Conservation (phyloP, 352 stramenopile species). For the Bremia lactucae region DNA sequence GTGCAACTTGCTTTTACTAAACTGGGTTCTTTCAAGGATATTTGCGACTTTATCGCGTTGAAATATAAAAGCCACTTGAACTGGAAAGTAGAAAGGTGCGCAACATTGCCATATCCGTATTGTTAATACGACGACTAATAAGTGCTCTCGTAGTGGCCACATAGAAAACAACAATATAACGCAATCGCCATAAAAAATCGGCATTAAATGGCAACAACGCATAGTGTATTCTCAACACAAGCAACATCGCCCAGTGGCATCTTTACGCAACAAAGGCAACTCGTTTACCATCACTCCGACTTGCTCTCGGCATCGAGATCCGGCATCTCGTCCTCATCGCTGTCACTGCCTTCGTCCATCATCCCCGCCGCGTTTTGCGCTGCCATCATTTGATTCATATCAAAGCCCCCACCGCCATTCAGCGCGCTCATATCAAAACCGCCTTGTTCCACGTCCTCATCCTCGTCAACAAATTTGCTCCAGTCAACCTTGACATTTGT, state of each 20-base stretch:
- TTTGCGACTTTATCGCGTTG: slow-evolving; percentile 82
- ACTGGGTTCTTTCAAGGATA: slow-evolving; percentile 81
- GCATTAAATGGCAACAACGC: too few relatives aligned
- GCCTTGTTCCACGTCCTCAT: slow-evolving; percentile 87
- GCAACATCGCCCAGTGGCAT: too few relatives aligned
- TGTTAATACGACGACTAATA: too few relatives aligned
- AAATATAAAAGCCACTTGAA: slow-evolving; percentile 83
- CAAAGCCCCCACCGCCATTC: slow-evolving; percentile 85
- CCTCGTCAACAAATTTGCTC: slow-evolving; percentile 95
- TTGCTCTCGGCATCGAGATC: slow-evolving; percentile 65
- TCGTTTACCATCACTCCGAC: too few relatives aligned
- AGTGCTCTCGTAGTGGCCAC: too few relatives aligned
- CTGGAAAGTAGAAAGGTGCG: slow-evolving; percentile 82
- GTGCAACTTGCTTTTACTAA: not conserved
- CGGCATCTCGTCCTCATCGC: slow-evolving; percentile 77
- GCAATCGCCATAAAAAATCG: too few relatives aligned
- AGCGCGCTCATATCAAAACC: slow-evolving; percentile 84
- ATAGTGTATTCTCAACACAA: too few relatives aligned
- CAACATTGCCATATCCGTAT: not conserved
- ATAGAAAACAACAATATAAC: too few relatives aligned
- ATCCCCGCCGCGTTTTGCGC: slow-evolving; percentile 68
- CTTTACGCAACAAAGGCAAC: too few relatives aligned
- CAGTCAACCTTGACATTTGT: slow-evolving; percentile 95
- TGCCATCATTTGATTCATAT: slow-evolving; percentile 92
- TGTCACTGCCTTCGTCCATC: slow-evolving; percentile 54